Base-by-base conservation (phyloP, 176 grass and related monocot species). In the Luzula sylvatica region DNA sequence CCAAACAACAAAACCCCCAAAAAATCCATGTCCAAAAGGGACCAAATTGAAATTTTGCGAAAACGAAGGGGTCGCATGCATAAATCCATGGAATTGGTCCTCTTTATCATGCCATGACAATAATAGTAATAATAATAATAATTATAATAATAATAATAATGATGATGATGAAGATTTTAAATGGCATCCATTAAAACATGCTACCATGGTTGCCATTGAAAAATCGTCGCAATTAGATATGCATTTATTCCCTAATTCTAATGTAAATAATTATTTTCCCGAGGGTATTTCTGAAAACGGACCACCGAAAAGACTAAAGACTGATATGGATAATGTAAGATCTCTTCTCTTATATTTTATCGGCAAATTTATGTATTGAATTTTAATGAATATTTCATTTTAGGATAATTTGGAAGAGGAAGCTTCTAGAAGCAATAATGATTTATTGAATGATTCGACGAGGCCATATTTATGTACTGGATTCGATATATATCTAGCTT, bases 391-490 rank as follows among this genome's bases (percentile, higher is more conserved):
- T 42, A 26, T 55, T 15, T 35, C 9, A 7, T 35, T 4, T 45
- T 20, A 63, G 74, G 61, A 82, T 50, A 52, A 55, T 45, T 20
- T 20, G 16, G 2, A 35, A 3, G n/a, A 75, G 35, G 42, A 68
- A 78, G 23, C 61, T 49, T 48, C 25, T 3, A 18, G 29, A 71
- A 25, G 8, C 23, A 23, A 41, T 23, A 3, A 12, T 50, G 42
- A 75, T 38, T 54, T 75, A 7, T 22, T 55, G 18, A 51, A 41
- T 53, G 84, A 82, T 65, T 15, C 41, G 35, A 77, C 30, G 11
- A 83, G 68, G 27, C 90, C 81, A 42, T 96, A 96, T 57, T 75
- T 96, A 23, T 96, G 90, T 76, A 96, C 81, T 68, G 84, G 90
- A 24, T 86, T 82, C 49, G 84, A 96, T 73, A 89, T 96, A 38